Percentiles rank a stretch among this genome's conserved stretches.
Evolutionary conservation across 768 basidiomycete genomes (phyloP).

Genomic region (Rossbeevera mucosa): DNA sequence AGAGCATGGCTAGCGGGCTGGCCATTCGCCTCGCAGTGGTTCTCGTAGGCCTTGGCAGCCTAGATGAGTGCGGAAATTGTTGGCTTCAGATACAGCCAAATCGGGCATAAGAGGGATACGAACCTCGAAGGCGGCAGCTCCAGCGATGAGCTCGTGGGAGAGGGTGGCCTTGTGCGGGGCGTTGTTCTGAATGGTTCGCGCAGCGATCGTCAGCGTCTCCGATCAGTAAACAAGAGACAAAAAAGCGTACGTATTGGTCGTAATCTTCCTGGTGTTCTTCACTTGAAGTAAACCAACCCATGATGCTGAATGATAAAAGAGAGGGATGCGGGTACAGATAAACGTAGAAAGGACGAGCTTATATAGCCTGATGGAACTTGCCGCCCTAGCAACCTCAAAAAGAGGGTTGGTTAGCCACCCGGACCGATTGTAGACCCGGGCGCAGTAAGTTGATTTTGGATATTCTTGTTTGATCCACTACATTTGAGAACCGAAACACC

Average conservation of each 20-base stretch:
- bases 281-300: slow-evolving; percentile 7
- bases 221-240: not conserved
- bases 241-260: slow-evolving; percentile 3
- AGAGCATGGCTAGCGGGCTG: slow-evolving; percentile 16
- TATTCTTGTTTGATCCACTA: slow-evolving; percentile 12
- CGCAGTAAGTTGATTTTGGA: not conserved
- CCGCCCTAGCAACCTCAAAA: slow-evolving; percentile 15
- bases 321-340: not conserved
- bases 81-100: not conserved
- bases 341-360: not conserved
- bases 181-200: slow-evolving; percentile 5
- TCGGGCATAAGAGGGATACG: not conserved
- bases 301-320: slow-evolving; percentile 1
- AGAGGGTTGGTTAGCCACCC: not conserved
- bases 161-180: not conserved
- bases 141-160: slow-evolving; percentile 18
- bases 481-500: slow-evolving; percentile 8
- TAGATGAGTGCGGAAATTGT: not conserved
- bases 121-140: slow-evolving; percentile 18
- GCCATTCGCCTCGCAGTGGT: slow-evolving; percentile 12
- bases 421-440: not conserved
- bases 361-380: slow-evolving; percentile 16
- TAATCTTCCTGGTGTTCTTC: not conserved
- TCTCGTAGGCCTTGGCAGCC: slow-evolving; percentile 20
- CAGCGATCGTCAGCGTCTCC: not conserved